Conservation (phyloP, 352 stramenopile species). For the Phytophthora cactorum region DNA sequence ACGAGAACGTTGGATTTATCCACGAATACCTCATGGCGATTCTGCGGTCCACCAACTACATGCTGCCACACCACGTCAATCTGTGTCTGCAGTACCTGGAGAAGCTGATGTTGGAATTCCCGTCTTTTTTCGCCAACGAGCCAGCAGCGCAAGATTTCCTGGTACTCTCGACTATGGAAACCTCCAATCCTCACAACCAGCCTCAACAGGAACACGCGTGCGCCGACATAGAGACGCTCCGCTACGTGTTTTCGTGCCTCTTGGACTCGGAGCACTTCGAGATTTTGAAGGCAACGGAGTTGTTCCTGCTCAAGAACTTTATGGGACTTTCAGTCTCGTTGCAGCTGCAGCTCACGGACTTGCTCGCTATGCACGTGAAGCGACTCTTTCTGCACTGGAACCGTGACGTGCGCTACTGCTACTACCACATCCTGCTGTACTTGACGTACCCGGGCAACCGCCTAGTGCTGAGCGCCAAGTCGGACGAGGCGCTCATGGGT, state of each 20-base stretch:
- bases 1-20: slow-evolving; percentile 52
- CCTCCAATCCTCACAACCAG: slow-evolving; percentile 21
- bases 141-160: slow-evolving; percentile 24
- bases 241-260: slow-evolving; percentile 63
- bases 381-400: slow-evolving; percentile 85
- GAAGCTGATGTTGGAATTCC: slow-evolving; percentile 61
- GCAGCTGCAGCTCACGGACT: slow-evolving; percentile 52
- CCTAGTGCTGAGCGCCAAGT: slow-evolving; percentile 71
- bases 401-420: slow-evolving; percentile 86
- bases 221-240: slow-evolving; percentile 45
- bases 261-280: slow-evolving; percentile 78
- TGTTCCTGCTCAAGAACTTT: slow-evolving; percentile 80
- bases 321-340: slow-evolving; percentile 54
- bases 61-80: slow-evolving; percentile 73
- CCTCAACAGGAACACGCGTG: slow-evolving; percentile 24
- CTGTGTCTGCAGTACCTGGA: slow-evolving; percentile 74
- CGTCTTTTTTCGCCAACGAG: slow-evolving; percentile 64
- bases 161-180: slow-evolving; percentile 20
- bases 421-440: slow-evolving; percentile 83
- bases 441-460: slow-evolving; percentile 82
- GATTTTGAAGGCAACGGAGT: slow-evolving; percentile 66
- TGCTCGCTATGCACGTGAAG: slow-evolving; percentile 61
- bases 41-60: slow-evolving; percentile 69
- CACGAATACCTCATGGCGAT: slow-evolving; percentile 68
- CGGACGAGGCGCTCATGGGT: slow-evolving; percentile 77